Evolutionary conservation across 2,329 filamentous ascomycete species (phyloP), one percentile per base, ranked within the genome.

Genomic region (Laburnicola sp.): DNA sequence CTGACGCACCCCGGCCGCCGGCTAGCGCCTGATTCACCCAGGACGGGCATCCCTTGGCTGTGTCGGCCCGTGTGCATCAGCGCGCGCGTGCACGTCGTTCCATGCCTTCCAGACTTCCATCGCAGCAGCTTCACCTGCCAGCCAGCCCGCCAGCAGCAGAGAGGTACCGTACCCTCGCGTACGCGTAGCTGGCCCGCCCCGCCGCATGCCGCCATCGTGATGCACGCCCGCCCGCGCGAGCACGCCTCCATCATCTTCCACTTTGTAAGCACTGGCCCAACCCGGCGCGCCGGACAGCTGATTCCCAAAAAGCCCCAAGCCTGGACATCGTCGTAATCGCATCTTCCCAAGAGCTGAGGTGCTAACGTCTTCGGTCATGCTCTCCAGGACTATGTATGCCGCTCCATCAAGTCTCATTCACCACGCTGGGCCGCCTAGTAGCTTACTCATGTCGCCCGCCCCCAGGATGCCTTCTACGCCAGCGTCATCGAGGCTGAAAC

Each of bases 391-490:
- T 71, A 72, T 51, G 69, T 69, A 64, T 39, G 66, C 62, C 48
- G 27, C 22, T 21, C 50, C 16, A n/a, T 34, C 36, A 38, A 51
- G 54, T n/a, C n/a, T n/a, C n/a, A n/a, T n/a, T n/a, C n/a, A n/a
- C n/a, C n/a, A n/a, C n/a, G n/a, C n/a, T n/a, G n/a, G n/a, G n/a
- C n/a, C n/a, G n/a, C n/a, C n/a, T n/a, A n/a, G n/a, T 51, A 42
- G 52, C 58, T 59, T 48, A 62, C 59, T 53, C 27, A 48, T 28
- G 16, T 41, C 56, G 38, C 16, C 50, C 87, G 34, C 85, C 85
- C 23, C 41, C 89, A 91, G 70, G 89, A 93, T 76, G 96, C 90
- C 77, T 97, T 97, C 78, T 97, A 97, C 72, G 92, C 92, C 22
- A 90, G 91, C 43, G 91, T 94, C 6, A 87, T 94, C 60, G 91